Evolutionary conservation across 1,284 basidiomycete genomes (phyloP), one percentile per base, ranked within the genome.

Genomic region (Ceratobasidium sp.): DNA sequence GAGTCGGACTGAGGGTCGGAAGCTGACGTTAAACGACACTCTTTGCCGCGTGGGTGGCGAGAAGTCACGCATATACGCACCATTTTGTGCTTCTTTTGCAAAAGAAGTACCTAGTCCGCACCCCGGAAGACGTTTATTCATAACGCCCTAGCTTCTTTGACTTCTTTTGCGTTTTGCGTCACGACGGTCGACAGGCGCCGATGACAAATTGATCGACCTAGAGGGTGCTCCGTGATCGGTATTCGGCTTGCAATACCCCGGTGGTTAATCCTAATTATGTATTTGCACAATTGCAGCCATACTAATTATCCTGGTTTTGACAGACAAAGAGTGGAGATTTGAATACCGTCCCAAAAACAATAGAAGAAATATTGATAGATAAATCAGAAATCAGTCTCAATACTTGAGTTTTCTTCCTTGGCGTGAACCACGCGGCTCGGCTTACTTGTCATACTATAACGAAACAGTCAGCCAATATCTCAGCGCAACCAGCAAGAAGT

Each of bases 181-280:
- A 51, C 20, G 23, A 40, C 51, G 12, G 28, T 64, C 40, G 42
- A 40, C 33, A 60, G 58, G 60, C 26, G 46, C 10, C 42, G 71
- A 73, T 61, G 55, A 23, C 23, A 49, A 64, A 39, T 64, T 73
- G 71, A 73, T 73, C 60, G 71, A 64, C 58, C 33, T 51, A 40
- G 28, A 64, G 6, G n/a, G 26, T n/a, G 44, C 15, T 55, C 42
- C 71, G 58, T 73, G 71, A 73, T 73, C 71, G 60, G 28, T 13
- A 28, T 23, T 18, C n/a, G 20, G 49, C 12, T 60, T 39, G 13
- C 10, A 18, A 13, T 51, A 51, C 49, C 20, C n/a, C 46, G 33
- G 33, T 58, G n/a, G 26, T n/a, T 12, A 46, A 28, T 9, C 2
- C 33, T 63, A 63, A 40, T 63, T n/a, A 42, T 63, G n/a, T 26